phyloP scores from a whole-genome alignment of 805 yeast genomes.

The Brettanomyces anomalus region DNA sequence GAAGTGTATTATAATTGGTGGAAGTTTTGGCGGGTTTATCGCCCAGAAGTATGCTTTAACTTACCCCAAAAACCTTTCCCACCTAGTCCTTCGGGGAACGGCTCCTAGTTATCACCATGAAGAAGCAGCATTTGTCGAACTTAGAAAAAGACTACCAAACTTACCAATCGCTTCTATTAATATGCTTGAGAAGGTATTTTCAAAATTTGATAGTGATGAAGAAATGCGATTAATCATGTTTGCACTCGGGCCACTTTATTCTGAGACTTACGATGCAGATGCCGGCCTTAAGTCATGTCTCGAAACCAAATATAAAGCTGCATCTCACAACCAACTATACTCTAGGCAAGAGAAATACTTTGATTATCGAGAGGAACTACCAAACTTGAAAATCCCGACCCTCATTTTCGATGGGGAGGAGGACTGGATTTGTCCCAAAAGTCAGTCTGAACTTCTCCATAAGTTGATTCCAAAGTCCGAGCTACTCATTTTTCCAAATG shows the following conservation, averaged over 20 bases:
- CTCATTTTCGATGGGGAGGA: slow-evolving; percentile 15
- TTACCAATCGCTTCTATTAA: slow-evolving; percentile 13
- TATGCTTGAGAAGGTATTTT: slow-evolving; percentile 17
- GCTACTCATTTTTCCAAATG: slow-evolving; percentile 9
- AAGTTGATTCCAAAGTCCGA: slow-evolving; percentile 10
- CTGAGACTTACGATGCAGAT: slow-evolving; percentile 15
- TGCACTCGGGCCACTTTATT: slow-evolving; percentile 16
- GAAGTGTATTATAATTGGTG: slow-evolving; percentile 15
- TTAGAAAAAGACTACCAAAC: slow-evolving; percentile 8
- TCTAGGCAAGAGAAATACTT: slow-evolving; percentile 18
- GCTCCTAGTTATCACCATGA: slow-evolving; percentile 19
- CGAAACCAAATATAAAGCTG: slow-evolving; percentile 12
- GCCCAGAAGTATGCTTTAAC: slow-evolving; percentile 20
- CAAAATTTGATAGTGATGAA: slow-evolving; percentile 15
- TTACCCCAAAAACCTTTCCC: slow-evolving; percentile 10
- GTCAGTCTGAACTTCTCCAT: slow-evolving; percentile 11
- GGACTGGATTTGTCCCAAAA: slow-evolving; percentile 19
- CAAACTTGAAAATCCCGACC: slow-evolving; percentile 10
- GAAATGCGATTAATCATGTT: slow-evolving; percentile 19
- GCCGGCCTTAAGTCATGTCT: slow-evolving; percentile 10
- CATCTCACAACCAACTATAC: slow-evolving; percentile 16
- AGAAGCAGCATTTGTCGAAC: slow-evolving; percentile 9
- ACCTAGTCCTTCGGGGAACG: slow-evolving; percentile 16
- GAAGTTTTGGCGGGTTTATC: slow-evolving; percentile 19
- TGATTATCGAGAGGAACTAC: slow-evolving; percentile 11